Evolutionary conservation across 2,329 filamentous ascomycete genomes (phyloP).

Genomic region (Stagonosporopsis chrysanthemi): DNA sequence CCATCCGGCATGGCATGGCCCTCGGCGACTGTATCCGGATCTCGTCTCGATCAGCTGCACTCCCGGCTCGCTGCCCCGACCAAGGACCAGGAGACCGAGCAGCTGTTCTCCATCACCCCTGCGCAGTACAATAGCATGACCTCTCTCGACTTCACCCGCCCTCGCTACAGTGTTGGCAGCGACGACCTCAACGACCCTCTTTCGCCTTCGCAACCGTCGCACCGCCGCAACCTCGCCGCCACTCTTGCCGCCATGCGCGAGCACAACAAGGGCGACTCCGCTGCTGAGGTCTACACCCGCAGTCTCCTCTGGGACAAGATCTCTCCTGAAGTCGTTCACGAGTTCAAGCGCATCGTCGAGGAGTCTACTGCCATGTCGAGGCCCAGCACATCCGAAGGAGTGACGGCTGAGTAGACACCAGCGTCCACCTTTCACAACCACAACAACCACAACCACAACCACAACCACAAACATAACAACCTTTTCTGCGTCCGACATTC

Average conservation of each 20-base stretch:
- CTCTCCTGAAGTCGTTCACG: conserved; percentile 86
- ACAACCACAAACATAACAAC: background rate
- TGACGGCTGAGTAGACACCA: conserved; percentile 43
- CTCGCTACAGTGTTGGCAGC: conserved; percentile 59
- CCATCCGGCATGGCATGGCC: conserved; percentile 49
- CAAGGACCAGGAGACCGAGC: conserved; percentile 85
- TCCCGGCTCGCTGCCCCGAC: conserved; percentile 65
- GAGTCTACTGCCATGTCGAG: conserved; percentile 64
- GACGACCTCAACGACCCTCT: conserved; percentile 49
- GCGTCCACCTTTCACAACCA: conserved; percentile 3
- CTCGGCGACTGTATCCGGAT: conserved; percentile 48
- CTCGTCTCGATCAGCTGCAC: conserved; percentile 52
- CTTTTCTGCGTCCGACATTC: conserved; percentile 31
- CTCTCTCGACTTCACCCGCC: conserved; percentile 72
- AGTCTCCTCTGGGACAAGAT: conserved; percentile 95
- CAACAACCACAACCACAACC: conserved; percentile 1
- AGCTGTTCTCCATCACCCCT: conserved; percentile 84
- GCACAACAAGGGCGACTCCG: conserved; percentile 71
- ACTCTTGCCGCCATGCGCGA: conserved; percentile 80
- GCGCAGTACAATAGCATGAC: conserved; percentile 89
- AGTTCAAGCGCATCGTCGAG: conserved; percentile 90
- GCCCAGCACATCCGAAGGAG: conserved; percentile 44
- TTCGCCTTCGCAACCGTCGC: conserved; percentile 56
- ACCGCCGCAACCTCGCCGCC: conserved; percentile 79
- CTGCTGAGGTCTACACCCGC: conserved; percentile 89